Conservation (phyloP, 768 basidiomycete genomes). For the Omphalotus guepiniiformis region DNA sequence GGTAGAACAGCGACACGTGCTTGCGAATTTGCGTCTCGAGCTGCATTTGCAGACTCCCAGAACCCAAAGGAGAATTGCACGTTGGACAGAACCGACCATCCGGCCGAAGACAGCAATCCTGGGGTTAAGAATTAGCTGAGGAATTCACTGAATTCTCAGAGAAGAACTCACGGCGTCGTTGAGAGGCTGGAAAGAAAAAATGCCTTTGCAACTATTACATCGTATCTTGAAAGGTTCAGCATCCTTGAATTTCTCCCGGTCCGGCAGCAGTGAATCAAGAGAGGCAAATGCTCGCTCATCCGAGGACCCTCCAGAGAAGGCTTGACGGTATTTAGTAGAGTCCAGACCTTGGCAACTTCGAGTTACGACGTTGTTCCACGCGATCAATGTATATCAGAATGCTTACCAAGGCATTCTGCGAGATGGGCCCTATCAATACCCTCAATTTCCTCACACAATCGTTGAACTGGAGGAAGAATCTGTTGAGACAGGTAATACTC, state of each 20-base stretch:
- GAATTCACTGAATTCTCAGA: background rate
- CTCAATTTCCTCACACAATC: conserved; percentile 94
- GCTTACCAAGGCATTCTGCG: conserved; percentile 90
- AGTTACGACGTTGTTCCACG: background rate
- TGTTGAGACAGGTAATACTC: conserved; percentile 90
- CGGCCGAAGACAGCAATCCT: conserved; percentile 66
- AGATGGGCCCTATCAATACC: conserved; percentile 89
- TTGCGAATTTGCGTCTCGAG: conserved; percentile 82
- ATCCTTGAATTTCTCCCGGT: conserved; percentile 82
- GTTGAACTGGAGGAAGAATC: conserved; percentile 90
- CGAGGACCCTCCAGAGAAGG: conserved; percentile 29
- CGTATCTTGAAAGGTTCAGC: conserved; percentile 65
- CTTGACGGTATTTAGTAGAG: conserved; percentile 50
- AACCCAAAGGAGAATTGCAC: conserved; percentile 51
- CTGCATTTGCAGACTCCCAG: conserved; percentile 72
- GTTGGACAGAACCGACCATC: conserved; percentile 67
- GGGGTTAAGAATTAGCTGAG: conserved; percentile 7
- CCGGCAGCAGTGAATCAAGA: conserved; percentile 87
- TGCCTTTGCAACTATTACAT: conserved; percentile 70
- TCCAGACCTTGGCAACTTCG: conserved; percentile 44
- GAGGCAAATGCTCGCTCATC: conserved; percentile 71
- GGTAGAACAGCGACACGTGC: conserved; percentile 78
- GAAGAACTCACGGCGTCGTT: conserved; percentile 51
- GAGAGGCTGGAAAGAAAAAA: conserved; percentile 54
- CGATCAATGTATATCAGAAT: background rate